Base-by-base conservation (phyloP, 2,329 filamentous ascomycete species). In the Xylariomycetidae sp. region DNA sequence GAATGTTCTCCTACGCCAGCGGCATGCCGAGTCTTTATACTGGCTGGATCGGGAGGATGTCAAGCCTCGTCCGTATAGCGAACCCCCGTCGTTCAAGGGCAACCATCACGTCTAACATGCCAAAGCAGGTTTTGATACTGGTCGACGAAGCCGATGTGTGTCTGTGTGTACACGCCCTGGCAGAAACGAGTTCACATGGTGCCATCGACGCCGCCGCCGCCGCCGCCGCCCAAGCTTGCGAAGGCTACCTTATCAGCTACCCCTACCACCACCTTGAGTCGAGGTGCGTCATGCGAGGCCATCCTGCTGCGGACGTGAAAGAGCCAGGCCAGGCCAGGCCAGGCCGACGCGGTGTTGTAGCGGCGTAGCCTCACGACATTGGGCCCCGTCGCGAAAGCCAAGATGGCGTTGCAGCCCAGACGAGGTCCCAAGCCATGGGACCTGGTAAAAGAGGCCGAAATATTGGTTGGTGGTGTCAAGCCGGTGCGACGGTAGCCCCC, bases 101-200 rank as follows among this genome's bases (percentile, higher is more conserved):
- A 16, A 10, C 13, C 24, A 25, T 26, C 19, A 31, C 33, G 31
- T 13, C 24, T 37, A 25, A 28, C 43, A 33, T 38, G 40, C 34
- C 39, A n/a, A 20, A 34, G 39, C 42, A 38, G 38, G 27, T 17
- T 13, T 30, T n/a, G n/a, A n/a, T n/a, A n/a, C n/a, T n/a, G 15
- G 24, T 14, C 15, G 24, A 12, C n/a, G 24, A 6, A 14, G 6
- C 24, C n/a, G 15, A n/a, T 25, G 7, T 13, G 6, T 25, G 12
- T 25, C 24, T 13, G n/a, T 25, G 24, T 12, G n/a, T 13, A 6
- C 15, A 13, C 15, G n/a, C 24, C 12, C 12, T 12, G 15, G 15
- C 24, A 13, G n/a, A 14, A 25, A 13, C 24, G 24, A 14, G 22
- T n/a, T 12, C 12, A 12, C 12, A 14, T 7, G 12, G 12, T 23